A percentile compares a stretch with the other conserved stretches of the same genome.
phyloP scores from a whole-genome alignment of 106 monocot genomes.

The Posidonia australis region DNA sequence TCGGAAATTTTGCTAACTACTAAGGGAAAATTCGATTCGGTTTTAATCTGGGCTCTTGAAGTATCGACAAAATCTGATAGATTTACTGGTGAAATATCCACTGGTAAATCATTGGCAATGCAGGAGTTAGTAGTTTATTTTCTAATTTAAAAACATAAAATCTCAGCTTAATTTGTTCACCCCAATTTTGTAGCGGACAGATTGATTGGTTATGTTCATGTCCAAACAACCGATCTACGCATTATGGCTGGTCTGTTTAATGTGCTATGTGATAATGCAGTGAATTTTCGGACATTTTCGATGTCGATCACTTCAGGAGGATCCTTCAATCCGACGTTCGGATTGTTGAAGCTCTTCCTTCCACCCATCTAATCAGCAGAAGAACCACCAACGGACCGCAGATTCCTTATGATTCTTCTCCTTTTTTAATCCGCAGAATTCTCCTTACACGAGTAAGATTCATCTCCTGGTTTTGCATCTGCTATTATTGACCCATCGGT shows the following conservation, averaged over 20 bases:
- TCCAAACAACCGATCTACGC: too few species aligned
- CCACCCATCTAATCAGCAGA: not conserved
- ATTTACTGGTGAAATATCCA: too few species aligned
- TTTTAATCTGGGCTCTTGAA: not conserved
- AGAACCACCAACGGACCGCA: not conserved
- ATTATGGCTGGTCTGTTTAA: not conserved
- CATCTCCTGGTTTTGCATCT: too few species aligned
- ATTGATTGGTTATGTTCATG: too few species aligned
- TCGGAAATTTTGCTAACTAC: too few species aligned
- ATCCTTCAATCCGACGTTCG: slow-evolving; percentile 17
- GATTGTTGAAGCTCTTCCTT: slow-evolving; percentile 15
- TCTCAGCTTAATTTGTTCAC: too few species aligned
- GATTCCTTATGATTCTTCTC: slow-evolving; percentile 14
- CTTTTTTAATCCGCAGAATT: slow-evolving; percentile 16
- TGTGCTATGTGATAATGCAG: slow-evolving; percentile 8
- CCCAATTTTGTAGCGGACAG: too few species aligned
- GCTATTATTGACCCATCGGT: too few species aligned
- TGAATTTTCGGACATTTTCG: slow-evolving; percentile 30
- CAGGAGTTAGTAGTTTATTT: too few species aligned
- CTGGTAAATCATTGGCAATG: too few species aligned
- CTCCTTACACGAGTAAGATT: slow-evolving; percentile 11
- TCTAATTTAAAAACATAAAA: too few species aligned
- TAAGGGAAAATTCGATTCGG: not conserved
- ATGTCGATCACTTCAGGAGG: slow-evolving; percentile 29
- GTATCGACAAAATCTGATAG: not conserved